Evolutionary conservation across 371 early-diverging fungal genomes (phyloP), one percentile per base, ranked within the genome.

Genomic region (Amoeboaphelidium protococcarum): DNA sequence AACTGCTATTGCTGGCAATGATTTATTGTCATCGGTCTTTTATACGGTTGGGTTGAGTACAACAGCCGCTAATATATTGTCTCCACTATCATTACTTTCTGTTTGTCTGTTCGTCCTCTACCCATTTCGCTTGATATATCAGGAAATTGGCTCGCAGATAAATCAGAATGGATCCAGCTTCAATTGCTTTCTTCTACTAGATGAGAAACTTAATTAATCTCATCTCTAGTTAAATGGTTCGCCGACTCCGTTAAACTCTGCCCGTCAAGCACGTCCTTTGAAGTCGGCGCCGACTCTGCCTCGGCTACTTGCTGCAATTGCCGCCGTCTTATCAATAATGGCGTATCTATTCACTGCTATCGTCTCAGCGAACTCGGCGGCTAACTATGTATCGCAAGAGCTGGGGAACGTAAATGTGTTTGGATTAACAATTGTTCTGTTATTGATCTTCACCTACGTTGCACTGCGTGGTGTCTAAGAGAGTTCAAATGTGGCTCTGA

Each of bases 1-100:
- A 1, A 66, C 66, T 13, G 66, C 68, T 1, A 67, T 70, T 58
- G 52, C 71, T 19, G 71, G 66, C 3, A 70, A 70, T 44, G 68
- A 68, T 46, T 40, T 68, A 31, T 57, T 67, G 26, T 64, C 64
- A 6, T 62, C 64, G 23, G 65, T 72, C 2, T 47, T 72, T 4
- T 72, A 72, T 42, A 66, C 70, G 0, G 52, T 68, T 27, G 73
- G 69, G 0, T 58, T 68, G 1, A 52, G 54, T 26, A 57, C 58
- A 1, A 49, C 55, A 26, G 62, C 60, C 22, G 58, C 71, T 3
- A 70, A 69, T 20, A 60, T 62, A 57, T 68, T 58, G 45, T 68
- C 70, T 19, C 71, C 71, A 0, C 56, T 73, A 26, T 64, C 64
- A 22, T 60, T 71, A 50, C 48, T 69, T 0, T 47, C 69, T 0